Evolutionary conservation across 257 asterid genomes (phyloP).

Genomic region (Paulownia fortunei): DNA sequence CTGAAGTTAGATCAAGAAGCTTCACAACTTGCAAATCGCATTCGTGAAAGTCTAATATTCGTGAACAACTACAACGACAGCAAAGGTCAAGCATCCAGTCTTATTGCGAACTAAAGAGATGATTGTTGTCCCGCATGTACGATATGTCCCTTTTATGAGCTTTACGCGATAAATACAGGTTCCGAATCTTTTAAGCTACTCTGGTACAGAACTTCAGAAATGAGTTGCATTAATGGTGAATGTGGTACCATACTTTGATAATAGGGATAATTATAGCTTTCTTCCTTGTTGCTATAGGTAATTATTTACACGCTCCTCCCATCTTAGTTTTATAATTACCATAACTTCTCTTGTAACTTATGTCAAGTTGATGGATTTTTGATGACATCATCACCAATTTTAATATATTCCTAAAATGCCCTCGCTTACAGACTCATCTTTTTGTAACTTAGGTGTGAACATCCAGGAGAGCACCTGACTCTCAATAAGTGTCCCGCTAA

Average conservation of each 20-base stretch:
- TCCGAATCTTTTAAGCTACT: background rate
- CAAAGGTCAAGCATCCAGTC: constrained; percentile 60
- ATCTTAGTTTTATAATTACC: too few relatives aligned
- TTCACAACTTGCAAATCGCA: constrained; percentile 57
- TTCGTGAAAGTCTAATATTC: constrained; percentile 61
- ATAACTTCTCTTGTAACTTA: too few relatives aligned
- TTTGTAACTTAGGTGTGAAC: too few relatives aligned
- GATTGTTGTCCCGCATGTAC: constrained; percentile 10
- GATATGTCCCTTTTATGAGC: constrained; percentile 28
- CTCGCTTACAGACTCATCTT: too few relatives aligned
- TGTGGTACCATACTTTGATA: background rate
- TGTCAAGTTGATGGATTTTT: too few relatives aligned
- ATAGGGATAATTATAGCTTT: background rate
- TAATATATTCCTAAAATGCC: background rate
- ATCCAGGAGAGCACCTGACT: too few relatives aligned
- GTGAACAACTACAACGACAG: constrained; percentile 47
- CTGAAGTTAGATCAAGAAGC: constrained; percentile 77
- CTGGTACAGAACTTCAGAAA: background rate
- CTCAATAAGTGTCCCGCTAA: too few relatives aligned
- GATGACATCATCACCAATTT: too few relatives aligned
- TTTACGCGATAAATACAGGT: background rate
- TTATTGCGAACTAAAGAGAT: constrained; percentile 45
- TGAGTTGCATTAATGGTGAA: background rate
- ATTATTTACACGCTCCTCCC: too few relatives aligned
- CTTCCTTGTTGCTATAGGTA: too few relatives aligned